These are phyloP conservation scores for Cochliopodium minus DNA, from an alignment of 208 protist species.

Conservation along the genomic window DNA sequence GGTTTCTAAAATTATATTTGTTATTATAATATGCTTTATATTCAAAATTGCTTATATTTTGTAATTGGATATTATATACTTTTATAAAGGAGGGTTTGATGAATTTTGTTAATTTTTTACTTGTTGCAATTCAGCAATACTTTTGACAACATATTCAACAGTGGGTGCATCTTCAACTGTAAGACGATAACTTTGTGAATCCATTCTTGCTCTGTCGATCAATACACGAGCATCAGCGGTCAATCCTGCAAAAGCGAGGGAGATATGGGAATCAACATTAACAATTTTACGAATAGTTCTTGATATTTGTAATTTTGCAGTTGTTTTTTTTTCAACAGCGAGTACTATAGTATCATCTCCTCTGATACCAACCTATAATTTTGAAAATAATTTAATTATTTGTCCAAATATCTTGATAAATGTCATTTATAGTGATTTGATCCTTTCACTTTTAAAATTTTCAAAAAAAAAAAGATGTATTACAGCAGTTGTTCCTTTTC, in stretches of 20 bases:
- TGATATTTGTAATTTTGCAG: slow-evolving; percentile 93
- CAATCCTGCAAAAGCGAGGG: slow-evolving; percentile 88
- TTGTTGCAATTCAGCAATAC: slow-evolving; percentile 91
- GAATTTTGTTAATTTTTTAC: too few relatives aligned
- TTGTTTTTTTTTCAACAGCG: slow-evolving; percentile 92
- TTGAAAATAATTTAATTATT: too few relatives aligned
- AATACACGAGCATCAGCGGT: slow-evolving; percentile 96
- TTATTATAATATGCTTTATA: too few relatives aligned
- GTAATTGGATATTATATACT: too few relatives aligned
- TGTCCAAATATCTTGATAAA: too few relatives aligned
- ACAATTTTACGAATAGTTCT: slow-evolving; percentile 95
- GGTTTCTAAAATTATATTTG: too few relatives aligned
- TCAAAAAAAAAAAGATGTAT: not conserved
- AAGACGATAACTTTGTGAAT: slow-evolving; percentile 94
- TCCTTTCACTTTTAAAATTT: too few relatives aligned
- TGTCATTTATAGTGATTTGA: too few relatives aligned
- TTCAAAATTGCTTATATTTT: too few relatives aligned
- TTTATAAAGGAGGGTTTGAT: too few relatives aligned
- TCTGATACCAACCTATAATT: slow-evolving; percentile 62
- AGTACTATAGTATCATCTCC: slow-evolving; percentile 75
- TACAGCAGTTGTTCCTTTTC: slow-evolving; percentile 83
- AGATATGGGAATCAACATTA: slow-evolving; percentile 92
- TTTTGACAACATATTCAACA: slow-evolving; percentile 90
- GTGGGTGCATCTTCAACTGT: slow-evolving; percentile 91
- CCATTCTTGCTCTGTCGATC: slow-evolving; percentile 87